Evolutionary conservation across 169 alveolate genomes (phyloP).

Genomic region (Plasmodium gaboni): DNA sequence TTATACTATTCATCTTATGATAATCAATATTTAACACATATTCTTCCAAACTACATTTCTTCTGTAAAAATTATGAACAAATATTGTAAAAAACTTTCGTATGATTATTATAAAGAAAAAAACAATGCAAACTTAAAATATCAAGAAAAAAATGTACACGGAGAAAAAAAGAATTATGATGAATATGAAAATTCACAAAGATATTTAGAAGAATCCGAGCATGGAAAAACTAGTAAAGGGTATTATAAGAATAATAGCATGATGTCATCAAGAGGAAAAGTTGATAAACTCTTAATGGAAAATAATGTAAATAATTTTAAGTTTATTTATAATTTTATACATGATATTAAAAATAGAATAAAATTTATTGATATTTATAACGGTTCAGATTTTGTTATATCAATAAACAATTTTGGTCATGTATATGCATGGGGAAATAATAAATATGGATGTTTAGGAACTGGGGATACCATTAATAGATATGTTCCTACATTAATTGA

Average conservation of each 20-base stretch:
- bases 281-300: constrained; percentile 36
- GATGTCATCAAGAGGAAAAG: constrained; percentile 32
- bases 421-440: constrained; percentile 74
- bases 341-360: constrained; percentile 62
- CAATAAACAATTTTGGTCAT: constrained; percentile 73
- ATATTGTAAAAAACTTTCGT: constrained; percentile 44
- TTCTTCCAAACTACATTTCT: constrained; percentile 50
- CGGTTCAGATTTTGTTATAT: constrained; percentile 67
- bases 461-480: constrained; percentile 67
- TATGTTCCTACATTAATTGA: constrained; percentile 65
- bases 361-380: constrained; percentile 63
- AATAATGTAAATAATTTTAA: constrained; percentile 46
- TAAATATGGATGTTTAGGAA: constrained; percentile 72
- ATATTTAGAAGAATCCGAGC: constrained; percentile 3
- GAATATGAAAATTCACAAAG: constrained; percentile 34
- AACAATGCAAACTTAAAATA: constrained; percentile 19
- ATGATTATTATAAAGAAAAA: constrained; percentile 25
- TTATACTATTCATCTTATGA: constrained; percentile 68
- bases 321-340: constrained; percentile 66
- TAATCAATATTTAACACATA: constrained; percentile 62
- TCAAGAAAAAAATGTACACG: constrained; percentile 13
- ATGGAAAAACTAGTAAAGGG: constrained; percentile 25
- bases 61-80: constrained; percentile 32
- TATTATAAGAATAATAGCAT: constrained; percentile 24
- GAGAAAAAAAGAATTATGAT: constrained; percentile 20